Evolutionary conservation across 257 asterid species (phyloP), one percentile per base, ranked within the genome.

Genomic region (Henckelia pumila): DNA sequence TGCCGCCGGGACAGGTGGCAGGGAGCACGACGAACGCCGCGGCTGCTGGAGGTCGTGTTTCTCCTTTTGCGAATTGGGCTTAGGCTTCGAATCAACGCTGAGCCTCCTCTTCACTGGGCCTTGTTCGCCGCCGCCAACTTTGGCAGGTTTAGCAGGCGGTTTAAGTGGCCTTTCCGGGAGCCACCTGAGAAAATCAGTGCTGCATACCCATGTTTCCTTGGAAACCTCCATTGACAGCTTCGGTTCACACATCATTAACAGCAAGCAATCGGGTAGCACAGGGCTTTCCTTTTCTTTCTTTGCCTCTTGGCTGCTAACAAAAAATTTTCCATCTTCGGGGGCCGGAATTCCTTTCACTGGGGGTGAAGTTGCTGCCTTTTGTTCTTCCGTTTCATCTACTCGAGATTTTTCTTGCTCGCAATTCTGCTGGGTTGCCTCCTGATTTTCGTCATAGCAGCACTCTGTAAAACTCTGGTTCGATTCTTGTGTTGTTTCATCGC

Each of bases 181-280:
- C 87, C 96, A 88, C 72, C 92, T 55, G 76, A 79, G 63, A 83
- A 88, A 93, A 59, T 94, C 96, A 1, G 88, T 94, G 72, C 88
- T 79, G 87, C 99, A 85, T 26, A 94, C 97, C 99, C 99, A 94
- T 14, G 97, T 94, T 63, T 94, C 99, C 71, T 91, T 94, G 0
- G 99, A 94, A 1, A 94, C 95, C 71, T 94, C 99, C 99, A 94
- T 91, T 1, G 99, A 94, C 0, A 91, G 77, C 82, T 94, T 94
- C 2, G 99, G 97, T 73, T 94, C 99, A 60, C 97, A 82, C 97
- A 94, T 94, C 99, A 94, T 94, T 66, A 91, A 58, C 50, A 91
- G 71, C 82, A 94, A 77, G 77, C 99, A 91, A 5, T 91, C 96
- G 0, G 99, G 96, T 73, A 93, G 66, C 49, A 68, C 84, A 40